phyloP scores from a whole-genome alignment of 768 basidiomycete genomes.

The Kockovaella imperatae region DNA sequence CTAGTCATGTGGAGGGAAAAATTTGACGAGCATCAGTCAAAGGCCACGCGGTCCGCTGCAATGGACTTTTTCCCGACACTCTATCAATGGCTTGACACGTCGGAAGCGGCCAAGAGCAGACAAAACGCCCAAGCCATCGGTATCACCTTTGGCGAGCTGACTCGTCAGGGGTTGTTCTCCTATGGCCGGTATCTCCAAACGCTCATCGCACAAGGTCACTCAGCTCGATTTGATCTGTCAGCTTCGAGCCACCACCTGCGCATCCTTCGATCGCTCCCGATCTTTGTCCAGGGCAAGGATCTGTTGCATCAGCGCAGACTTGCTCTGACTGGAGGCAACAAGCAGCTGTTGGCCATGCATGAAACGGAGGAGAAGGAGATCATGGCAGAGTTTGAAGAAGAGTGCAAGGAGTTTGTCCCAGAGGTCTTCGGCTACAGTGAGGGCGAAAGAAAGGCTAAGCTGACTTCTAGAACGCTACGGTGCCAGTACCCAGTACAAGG shows the following conservation, averaged over 20 bases:
- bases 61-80: slow-evolving; percentile 30
- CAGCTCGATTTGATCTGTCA: slow-evolving; percentile 10
- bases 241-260: slow-evolving; percentile 29
- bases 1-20: slow-evolving; percentile 30
- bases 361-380: slow-evolving; percentile 15
- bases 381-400: slow-evolving; percentile 26
- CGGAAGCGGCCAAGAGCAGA: slow-evolving; percentile 19
- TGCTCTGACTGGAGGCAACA: slow-evolving; percentile 30
- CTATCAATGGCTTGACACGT: slow-evolving; percentile 38
- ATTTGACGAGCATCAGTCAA: slow-evolving; percentile 14
- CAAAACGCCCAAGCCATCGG: slow-evolving; percentile 34
- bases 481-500: slow-evolving; percentile 9
- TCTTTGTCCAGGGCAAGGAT: slow-evolving; percentile 34
- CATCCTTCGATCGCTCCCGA: slow-evolving; percentile 27
- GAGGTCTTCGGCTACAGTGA: slow-evolving; percentile 32
- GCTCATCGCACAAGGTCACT: slow-evolving; percentile 32
- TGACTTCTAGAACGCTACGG: slow-evolving; percentile 21
- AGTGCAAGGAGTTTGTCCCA: slow-evolving; percentile 31
- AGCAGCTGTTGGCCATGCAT: slow-evolving; percentile 8
- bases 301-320: slow-evolving; percentile 29
- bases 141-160: slow-evolving; percentile 37
- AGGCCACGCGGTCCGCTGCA: background rate
- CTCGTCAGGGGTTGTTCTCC: slow-evolving; percentile 33
- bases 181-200: slow-evolving; percentile 36
- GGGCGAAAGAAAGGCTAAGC: slow-evolving; percentile 1